These are phyloP conservation scores for Chlorociboria aeruginascens DNA, from an alignment of 495 filamentous ascomycete species.

Conservation along the genomic window DNA sequence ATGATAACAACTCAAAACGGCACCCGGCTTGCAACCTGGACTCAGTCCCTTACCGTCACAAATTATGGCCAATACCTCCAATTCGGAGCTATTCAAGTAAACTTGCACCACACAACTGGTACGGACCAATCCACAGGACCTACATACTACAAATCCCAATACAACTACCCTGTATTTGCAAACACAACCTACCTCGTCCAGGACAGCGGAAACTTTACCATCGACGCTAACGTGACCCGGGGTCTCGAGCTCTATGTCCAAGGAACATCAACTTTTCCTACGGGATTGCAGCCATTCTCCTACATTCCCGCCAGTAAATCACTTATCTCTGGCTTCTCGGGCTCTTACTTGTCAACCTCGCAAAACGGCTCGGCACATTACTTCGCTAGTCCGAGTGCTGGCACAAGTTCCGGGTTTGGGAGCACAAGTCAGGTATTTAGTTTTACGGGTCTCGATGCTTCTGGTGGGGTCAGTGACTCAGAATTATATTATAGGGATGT, in stretches of 20 bases:
- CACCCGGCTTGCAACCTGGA: slow-evolving; percentile 39
- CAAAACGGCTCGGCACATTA: slow-evolving; percentile 47
- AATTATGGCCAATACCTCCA: slow-evolving; percentile 48
- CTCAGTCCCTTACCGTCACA: slow-evolving; percentile 44
- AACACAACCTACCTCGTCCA: slow-evolving; percentile 38
- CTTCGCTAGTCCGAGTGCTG: slow-evolving; percentile 31
- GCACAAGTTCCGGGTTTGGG: slow-evolving; percentile 36
- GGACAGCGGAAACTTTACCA: slow-evolving; percentile 40
- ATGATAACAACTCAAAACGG: slow-evolving; percentile 33
- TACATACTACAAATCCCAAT: slow-evolving; percentile 30
- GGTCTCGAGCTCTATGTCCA: slow-evolving; percentile 40
- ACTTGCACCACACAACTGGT: slow-evolving; percentile 50
- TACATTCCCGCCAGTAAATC: slow-evolving; percentile 9
- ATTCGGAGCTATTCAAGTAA: slow-evolving; percentile 49
- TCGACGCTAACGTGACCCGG: slow-evolving; percentile 46
- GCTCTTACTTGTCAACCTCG: slow-evolving; percentile 34
- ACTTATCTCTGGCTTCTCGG: slow-evolving; percentile 24
- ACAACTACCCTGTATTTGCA: slow-evolving; percentile 52
- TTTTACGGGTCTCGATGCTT: slow-evolving; percentile 33
- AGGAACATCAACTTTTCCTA: slow-evolving; percentile 49
- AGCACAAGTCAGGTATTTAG: slow-evolving; percentile 41
- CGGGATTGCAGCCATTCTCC: slow-evolving; percentile 40
- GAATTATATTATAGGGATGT: slow-evolving; percentile 39
- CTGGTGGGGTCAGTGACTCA: slow-evolving; percentile 15
- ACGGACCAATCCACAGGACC: slow-evolving; percentile 34